Percentiles rank a stretch among this genome's conserved stretches.
Conservation (phyloP, 495 filamentous ascomycete genomes). For the Copromyces sp. region DNA sequence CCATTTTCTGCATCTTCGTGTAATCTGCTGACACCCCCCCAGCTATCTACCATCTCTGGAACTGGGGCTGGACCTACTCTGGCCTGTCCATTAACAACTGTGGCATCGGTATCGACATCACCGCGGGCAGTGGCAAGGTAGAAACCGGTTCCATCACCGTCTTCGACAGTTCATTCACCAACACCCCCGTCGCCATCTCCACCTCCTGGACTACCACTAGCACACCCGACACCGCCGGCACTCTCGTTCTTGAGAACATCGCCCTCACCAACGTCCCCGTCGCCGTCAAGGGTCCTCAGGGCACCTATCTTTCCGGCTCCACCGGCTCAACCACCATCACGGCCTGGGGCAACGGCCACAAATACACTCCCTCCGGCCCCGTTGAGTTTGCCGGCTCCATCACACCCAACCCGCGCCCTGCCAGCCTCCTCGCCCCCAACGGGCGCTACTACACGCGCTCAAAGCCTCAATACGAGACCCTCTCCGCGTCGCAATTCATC, state of each 20-base stretch:
- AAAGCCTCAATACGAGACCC: constrained; percentile 49
- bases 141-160: constrained; percentile 60
- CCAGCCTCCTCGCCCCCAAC: constrained; percentile 23
- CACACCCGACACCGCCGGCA: constrained; percentile 39
- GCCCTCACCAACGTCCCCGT: constrained; percentile 48
- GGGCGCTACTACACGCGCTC: constrained; percentile 42
- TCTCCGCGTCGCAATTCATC: constrained; percentile 43
- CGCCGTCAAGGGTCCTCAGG: constrained; percentile 46
- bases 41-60: constrained; percentile 44
- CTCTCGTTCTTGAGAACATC: constrained; percentile 57
- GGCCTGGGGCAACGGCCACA: constrained; percentile 37
- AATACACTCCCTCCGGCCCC: constrained; percentile 35
- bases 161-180: constrained; percentile 65
- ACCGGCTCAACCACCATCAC: constrained; percentile 42
- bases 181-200: constrained; percentile 56
- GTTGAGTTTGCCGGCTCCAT: constrained; percentile 22
- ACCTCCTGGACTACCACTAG: constrained; percentile 49
- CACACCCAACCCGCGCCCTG: constrained; percentile 30
- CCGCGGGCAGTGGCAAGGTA: constrained; percentile 39
- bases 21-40: constrained; percentile 29
- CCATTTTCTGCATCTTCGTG: constrained; percentile 37
- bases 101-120: constrained; percentile 52
- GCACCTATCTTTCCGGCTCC: constrained; percentile 47
- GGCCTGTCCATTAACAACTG: constrained; percentile 55
- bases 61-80: constrained; percentile 47